Evolutionary conservation across 1,284 basidiomycete species (phyloP).

Genomic region (Trametes sp.): DNA sequence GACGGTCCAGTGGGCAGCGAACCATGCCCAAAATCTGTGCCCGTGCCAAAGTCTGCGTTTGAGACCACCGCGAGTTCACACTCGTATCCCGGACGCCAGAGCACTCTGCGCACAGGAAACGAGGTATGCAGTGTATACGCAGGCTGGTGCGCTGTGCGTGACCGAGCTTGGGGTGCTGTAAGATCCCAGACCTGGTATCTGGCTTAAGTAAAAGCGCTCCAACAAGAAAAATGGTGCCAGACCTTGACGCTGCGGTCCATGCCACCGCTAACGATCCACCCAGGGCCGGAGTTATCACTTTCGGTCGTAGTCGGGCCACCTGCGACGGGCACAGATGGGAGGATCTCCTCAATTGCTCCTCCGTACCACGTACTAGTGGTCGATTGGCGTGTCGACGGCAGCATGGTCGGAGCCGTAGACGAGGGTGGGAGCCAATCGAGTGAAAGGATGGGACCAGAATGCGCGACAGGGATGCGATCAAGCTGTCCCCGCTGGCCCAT

Average conservation of each 20-base stretch:
- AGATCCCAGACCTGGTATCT: constrained; percentile 79
- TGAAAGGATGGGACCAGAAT: constrained; percentile 77
- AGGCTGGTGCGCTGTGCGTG: constrained; percentile 66
- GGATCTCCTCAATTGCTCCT: constrained; percentile 38
- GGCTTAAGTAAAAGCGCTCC: constrained; percentile 6
- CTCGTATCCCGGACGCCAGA: constrained; percentile 83
- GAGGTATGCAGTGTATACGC: constrained; percentile 80
- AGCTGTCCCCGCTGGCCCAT: constrained; percentile 75
- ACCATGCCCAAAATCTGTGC: constrained; percentile 29
- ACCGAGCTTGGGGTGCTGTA: constrained; percentile 52
- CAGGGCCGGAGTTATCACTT: constrained; percentile 51
- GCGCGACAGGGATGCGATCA: constrained; percentile 81
- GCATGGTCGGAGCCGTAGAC: constrained; percentile 17
- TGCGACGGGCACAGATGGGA: constrained; percentile 27
- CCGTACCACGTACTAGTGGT: constrained; percentile 37
- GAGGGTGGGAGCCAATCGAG: constrained; percentile 73
- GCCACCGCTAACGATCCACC: constrained; percentile 87
- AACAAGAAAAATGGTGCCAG: too few species aligned
- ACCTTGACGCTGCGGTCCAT: constrained; percentile 86
- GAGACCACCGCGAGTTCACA: constrained; percentile 83
- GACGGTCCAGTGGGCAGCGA: constrained; percentile 16
- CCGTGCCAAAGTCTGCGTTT: constrained; percentile 62
- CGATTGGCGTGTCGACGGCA: constrained; percentile 16
- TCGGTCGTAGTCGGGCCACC: constrained; percentile 27
- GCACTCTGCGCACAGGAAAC: constrained; percentile 75